phyloP scores from a whole-genome alignment of 1,139 yeast genomes.

The Candida sanyaensis region DNA sequence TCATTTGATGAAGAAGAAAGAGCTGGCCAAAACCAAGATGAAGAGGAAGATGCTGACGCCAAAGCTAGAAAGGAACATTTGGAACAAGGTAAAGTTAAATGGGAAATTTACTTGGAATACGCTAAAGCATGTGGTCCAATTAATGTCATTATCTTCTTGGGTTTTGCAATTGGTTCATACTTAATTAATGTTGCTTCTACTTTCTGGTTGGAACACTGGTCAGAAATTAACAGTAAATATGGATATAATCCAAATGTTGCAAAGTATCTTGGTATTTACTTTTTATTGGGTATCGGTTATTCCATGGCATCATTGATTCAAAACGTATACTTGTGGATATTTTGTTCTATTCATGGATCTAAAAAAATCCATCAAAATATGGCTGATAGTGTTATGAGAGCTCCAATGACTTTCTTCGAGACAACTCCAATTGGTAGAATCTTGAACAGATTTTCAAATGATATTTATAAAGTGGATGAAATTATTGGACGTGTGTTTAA shows the following conservation, averaged over 20 bases:
- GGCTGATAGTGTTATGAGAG: constrained; percentile 79
- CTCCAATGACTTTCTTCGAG: constrained; percentile 97
- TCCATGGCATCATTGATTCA: constrained; percentile 68
- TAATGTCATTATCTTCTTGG: constrained; percentile 60
- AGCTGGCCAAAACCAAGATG: constrained; percentile 36
- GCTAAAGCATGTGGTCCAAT: constrained; percentile 85
- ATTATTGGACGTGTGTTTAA: constrained; percentile 80
- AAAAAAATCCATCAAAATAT: constrained; percentile 72
- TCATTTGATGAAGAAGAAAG: constrained; percentile 45
- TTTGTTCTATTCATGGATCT: constrained; percentile 84
- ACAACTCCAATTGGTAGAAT: constrained; percentile 96
- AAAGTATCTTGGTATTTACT: constrained; percentile 74
- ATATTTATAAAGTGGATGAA: constrained; percentile 90
- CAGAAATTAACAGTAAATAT: constrained; percentile 73
- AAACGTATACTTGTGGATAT: constrained; percentile 74
- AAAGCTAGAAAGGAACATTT: constrained; percentile 66
- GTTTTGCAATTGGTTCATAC: constrained; percentile 55
- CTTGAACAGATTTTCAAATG: constrained; percentile 90
- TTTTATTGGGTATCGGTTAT: constrained; percentile 64
- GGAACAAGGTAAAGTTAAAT: constrained; percentile 93
- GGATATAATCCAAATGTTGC: constrained; percentile 74
- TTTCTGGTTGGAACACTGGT: constrained; percentile 97
- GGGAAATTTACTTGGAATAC: constrained; percentile 82
- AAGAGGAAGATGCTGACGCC: constrained; percentile 48
- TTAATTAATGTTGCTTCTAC: constrained; percentile 56